Evolutionary conservation across 352 stramenopile genomes (phyloP).

Genomic region (Lagenidium giganteum): DNA sequence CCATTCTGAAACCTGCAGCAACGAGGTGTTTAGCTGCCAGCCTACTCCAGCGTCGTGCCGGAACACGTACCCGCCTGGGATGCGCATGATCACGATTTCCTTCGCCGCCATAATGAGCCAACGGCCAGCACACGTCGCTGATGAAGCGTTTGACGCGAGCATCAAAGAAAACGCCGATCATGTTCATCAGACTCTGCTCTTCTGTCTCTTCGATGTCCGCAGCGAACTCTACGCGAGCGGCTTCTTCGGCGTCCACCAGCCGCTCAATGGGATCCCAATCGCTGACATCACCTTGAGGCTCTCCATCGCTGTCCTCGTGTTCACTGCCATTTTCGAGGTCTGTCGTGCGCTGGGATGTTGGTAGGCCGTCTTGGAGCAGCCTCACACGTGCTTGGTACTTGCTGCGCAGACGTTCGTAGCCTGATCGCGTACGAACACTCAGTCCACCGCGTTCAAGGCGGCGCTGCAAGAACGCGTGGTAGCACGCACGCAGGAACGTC

Average conservation of each 20-base stretch:
- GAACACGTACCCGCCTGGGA: no score
- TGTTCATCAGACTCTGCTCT: conserved; percentile 1
- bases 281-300: no score
- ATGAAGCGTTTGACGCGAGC: conserved; percentile 30
- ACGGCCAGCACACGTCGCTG: conserved; percentile 36
- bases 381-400: conserved; percentile 27
- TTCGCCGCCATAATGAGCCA: conserved; percentile 33
- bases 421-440: conserved; percentile 14
- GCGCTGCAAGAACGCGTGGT: conserved; percentile 15
- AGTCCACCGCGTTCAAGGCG: conserved; percentile 5
- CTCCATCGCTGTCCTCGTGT: conserved; percentile 1
- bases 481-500: conserved; percentile 10
- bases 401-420: conserved; percentile 15
- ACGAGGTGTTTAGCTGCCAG: not conserved
- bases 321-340: not conserved
- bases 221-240: not conserved
- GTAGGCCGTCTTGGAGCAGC: conserved; percentile 16
- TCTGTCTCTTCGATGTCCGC: not conserved
- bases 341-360: no score
- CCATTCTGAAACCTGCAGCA: conserved; percentile 21
- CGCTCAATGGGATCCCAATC: conserved; percentile 1
- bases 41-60: no score
- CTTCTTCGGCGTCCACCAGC: not conserved
- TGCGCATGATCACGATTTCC: no score
- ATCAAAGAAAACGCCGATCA: conserved; percentile 36